Conservation (phyloP, 225 moss, liverwort and hornwort species). For the Physcomitrium patens region DNA sequence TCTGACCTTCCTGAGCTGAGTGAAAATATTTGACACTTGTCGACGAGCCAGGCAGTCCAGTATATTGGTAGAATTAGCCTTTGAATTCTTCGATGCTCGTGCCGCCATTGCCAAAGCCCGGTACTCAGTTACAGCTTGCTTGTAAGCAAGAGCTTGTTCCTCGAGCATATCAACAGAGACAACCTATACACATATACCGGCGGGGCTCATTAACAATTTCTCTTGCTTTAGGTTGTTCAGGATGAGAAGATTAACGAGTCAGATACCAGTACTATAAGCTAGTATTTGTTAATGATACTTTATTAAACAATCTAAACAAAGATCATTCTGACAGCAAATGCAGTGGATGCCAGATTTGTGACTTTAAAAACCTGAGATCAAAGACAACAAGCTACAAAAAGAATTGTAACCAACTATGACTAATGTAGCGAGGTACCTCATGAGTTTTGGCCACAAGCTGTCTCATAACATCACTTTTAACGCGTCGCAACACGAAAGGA, state of each 20-base stretch:
- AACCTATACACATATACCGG: slow-evolving; percentile 49
- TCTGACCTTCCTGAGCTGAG: slow-evolving; percentile 85
- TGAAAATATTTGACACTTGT: slow-evolving; percentile 94
- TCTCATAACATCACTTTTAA: slow-evolving; percentile 96
- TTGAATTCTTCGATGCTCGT: slow-evolving; percentile 59
- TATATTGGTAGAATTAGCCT: slow-evolving; percentile 51
- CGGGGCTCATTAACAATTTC: slow-evolving; percentile 12
- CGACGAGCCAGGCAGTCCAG: slow-evolving; percentile 62
- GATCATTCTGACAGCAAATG: not conserved
- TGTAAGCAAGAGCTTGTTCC: slow-evolving; percentile 79
- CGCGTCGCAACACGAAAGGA: slow-evolving; percentile 84
- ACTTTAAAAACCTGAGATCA: not conserved
- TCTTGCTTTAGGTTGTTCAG: not conserved
- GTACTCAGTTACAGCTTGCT: slow-evolving; percentile 82
- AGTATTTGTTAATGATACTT: not conserved
- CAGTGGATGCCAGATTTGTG: slow-evolving; percentile 11
- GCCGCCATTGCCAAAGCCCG: slow-evolving; percentile 76
- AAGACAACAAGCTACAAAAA: not conserved
- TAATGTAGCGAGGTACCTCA: slow-evolving; percentile 39
- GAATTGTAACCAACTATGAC: not conserved
- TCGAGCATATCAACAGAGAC: slow-evolving; percentile 72
- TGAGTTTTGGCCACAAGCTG: slow-evolving; percentile 95
- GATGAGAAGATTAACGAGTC: not conserved
- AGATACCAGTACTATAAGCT: not conserved
- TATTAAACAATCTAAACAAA: not conserved